Base-by-base conservation (phyloP, 2,329 filamentous ascomycete genomes). In the Hypoxylon sp. region DNA sequence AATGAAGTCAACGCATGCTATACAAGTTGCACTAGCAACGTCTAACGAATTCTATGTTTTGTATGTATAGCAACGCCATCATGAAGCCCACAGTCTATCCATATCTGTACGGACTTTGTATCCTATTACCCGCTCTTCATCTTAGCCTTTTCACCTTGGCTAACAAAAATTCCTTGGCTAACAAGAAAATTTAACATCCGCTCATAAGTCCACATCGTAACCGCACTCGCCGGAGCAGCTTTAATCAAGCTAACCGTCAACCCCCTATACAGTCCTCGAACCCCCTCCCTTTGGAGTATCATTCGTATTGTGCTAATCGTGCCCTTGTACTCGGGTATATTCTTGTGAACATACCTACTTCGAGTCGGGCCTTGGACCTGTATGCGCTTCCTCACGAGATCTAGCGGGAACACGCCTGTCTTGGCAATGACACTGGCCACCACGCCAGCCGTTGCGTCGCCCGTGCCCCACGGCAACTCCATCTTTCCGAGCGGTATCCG, bases 161-260 rank as follows among this genome's bases (percentile, higher is more conserved):
- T 74, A 32, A 85, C 81, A 66, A 95, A 81, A 21, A 88, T n/a
- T n/a, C 59, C 30, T 48, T 32, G 66, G 17, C 74, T 74, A 32
- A 85, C 81, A 66, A 95, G 82, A 21, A 88, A 72, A 55, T 83
- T 86, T 81, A 98, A 82, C 17, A 87, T 87, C 75, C 90, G 84
- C 82, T 97, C 94, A 80, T 97, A 98, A 1, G 93, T 97, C 93
- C 94, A 98, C 85, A 98, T 93, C 0, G 94, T 98, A 32, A 97
- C 89, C 5, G 94, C 93, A 78, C 93, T 96, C 28, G 93, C 90
- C n/a, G 96, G 96, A 21, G 95, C 96, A 32, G 95, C 93, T 83
- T 99, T 99, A 72, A 98, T 79, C 76, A 99, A 81, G 78, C 94
- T 95, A 61, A 98, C 94, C 0, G 90, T 91, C 77, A 99, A 82